phyloP scores from a whole-genome alignment of 495 filamentous ascomycete species.

The Aspergillus mulundensis region DNA sequence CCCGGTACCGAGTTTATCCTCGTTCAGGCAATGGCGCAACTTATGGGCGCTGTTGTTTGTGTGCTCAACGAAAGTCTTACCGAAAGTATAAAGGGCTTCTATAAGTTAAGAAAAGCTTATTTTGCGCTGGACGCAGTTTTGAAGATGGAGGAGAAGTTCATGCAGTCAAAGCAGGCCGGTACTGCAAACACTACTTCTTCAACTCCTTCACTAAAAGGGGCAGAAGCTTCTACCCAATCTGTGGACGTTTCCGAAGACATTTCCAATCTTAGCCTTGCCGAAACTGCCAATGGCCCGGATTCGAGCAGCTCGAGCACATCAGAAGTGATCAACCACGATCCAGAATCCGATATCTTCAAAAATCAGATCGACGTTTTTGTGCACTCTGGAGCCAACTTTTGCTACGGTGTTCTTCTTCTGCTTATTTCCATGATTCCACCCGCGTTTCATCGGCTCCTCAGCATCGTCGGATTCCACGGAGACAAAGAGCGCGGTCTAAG shows the following conservation, averaged over 20 bases:
- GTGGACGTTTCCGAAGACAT: constrained; percentile 29
- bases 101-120: constrained; percentile 88
- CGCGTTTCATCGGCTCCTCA: constrained; percentile 76
- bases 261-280: constrained; percentile 27
- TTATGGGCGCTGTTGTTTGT: constrained; percentile 85
- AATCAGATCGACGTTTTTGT: constrained; percentile 79
- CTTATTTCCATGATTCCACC: constrained; percentile 90
- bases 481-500: constrained; percentile 78
- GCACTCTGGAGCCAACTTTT: constrained; percentile 81
- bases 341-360: constrained; percentile 55
- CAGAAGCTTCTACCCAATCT: constrained; percentile 9
- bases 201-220: constrained; percentile 14
- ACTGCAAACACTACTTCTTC: constrained; percentile 14
- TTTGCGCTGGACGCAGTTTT: constrained; percentile 73
- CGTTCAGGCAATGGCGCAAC: constrained; percentile 71
- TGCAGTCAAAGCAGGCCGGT: constrained; percentile 34
- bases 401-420: constrained; percentile 80
- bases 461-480: constrained; percentile 86
- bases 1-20: constrained; percentile 82
- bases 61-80: constrained; percentile 91
- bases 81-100: constrained; percentile 87
- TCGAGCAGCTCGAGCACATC: constrained; percentile 19
- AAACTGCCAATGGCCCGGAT: constrained; percentile 2
- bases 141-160: constrained; percentile 57
- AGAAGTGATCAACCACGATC: constrained; percentile 42